Evolutionary conservation across 176 grass and related monocot genomes (phyloP).

Genomic region (Tillandsia leiboldiana): DNA sequence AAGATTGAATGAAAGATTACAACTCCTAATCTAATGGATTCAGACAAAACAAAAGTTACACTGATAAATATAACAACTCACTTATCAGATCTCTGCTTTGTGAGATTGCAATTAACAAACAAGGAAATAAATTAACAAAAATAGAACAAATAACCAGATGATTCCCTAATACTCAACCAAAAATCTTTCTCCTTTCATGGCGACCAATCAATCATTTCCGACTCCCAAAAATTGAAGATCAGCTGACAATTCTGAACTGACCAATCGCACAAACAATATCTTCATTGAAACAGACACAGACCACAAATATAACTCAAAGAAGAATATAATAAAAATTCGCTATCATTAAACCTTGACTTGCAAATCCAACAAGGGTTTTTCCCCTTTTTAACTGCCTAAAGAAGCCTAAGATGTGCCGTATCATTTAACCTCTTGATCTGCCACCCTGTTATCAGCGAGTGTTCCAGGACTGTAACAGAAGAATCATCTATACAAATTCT

Average conservation of each 20-base stretch:
- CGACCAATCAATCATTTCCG: neutral
- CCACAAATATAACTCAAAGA: neutral
- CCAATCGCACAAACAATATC: neutral
- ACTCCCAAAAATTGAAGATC: neutral
- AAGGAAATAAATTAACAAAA: neutral
- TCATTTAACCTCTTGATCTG: conserved; percentile 75
- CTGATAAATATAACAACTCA: neutral
- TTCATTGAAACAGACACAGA: neutral
- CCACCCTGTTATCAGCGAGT: conserved; percentile 67
- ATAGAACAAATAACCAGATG: neutral
- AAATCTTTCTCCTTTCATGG: neutral
- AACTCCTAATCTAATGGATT: neutral
- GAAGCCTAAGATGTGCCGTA: conserved; percentile 77
- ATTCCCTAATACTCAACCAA: neutral
- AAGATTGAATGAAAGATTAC: neutral
- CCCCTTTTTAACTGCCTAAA: conserved; percentile 19
- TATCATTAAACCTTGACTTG: neutral
- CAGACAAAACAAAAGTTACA: neutral
- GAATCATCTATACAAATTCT: conserved; percentile 80
- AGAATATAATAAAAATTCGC: neutral
- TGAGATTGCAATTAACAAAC: neutral
- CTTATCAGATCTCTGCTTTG: neutral
- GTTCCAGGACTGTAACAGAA: conserved; percentile 63
- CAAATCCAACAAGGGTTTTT: neutral
- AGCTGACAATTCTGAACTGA: neutral